A percentile compares a stretch with the other conserved stretches of the same genome.
These are phyloP conservation scores for Solanum hybrid DNA, from an alignment of 305 asterid species.

Conservation along the genomic window DNA sequence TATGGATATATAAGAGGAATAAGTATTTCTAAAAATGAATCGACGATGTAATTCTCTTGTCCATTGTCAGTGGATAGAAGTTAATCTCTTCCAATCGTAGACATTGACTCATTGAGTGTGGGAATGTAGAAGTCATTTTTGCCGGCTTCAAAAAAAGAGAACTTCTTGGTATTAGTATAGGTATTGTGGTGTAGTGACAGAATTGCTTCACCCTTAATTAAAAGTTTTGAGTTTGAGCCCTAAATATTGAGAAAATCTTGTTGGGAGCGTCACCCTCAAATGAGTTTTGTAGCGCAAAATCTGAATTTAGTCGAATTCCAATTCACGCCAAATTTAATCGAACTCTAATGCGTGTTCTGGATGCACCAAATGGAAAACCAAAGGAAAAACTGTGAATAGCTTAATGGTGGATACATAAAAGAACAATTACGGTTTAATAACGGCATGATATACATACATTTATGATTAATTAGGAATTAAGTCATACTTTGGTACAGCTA, in stretches of 20 bases:
- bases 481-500: neutral
- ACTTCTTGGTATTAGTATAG: no score
- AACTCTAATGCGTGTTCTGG: neutral
- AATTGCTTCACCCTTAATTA: no score
- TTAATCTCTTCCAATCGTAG: neutral
- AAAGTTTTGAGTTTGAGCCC: neutral
- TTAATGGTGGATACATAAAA: neutral
- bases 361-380: neutral
- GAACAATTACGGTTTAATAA: neutral
- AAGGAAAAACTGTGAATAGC: neutral
- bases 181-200: neutral
- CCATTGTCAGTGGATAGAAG: no score
- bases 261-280: no score
- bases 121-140: neutral
- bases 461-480: neutral
- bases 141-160: neutral
- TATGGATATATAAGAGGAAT: no score
- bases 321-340: neutral
- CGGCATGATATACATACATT: neutral
- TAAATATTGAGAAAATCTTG: no score
- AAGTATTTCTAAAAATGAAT: no score
- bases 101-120: neutral
- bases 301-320: fast-evolving
- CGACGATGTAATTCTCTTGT: neutral
- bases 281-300: no score